phyloP scores from a whole-genome alignment of 805 yeast species.

The Yarrowia alimentaria region DNA sequence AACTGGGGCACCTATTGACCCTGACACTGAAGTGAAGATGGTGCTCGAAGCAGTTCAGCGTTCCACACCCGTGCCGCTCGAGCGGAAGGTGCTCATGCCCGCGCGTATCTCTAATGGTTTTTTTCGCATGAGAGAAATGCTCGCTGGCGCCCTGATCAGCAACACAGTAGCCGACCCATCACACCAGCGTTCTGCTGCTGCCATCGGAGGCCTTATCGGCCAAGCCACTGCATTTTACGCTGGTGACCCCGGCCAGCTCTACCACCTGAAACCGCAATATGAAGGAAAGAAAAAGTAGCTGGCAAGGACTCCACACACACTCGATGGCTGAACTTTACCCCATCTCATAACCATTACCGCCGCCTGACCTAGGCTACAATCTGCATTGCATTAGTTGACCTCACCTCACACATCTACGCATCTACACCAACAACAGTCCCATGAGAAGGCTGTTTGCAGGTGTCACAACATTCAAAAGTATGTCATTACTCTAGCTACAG shows the following conservation, averaged over 20 bases:
- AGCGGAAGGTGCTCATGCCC: conserved; percentile 64
- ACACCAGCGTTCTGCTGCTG: conserved; percentile 10
- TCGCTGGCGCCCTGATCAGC: conserved; percentile 69
- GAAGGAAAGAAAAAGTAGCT: conserved; percentile 6
- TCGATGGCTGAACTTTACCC: too few species aligned
- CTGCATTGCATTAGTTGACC: too few species aligned
- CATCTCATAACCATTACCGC: too few species aligned
- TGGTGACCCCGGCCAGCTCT: conserved; percentile 8
- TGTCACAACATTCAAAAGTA: too few species aligned
- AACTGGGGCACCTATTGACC: conserved; percentile 52
- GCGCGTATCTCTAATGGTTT: conserved; percentile 65
- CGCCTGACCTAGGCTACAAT: too few species aligned
- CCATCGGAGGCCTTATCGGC: conserved; percentile 25
- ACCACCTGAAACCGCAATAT: conserved; percentile 19
- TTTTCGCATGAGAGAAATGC: conserved; percentile 81
- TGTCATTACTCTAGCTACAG: too few species aligned
- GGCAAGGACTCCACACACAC: too few species aligned
- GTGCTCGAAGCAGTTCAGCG: conserved; percentile 85
- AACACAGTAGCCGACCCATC: conserved; percentile 4
- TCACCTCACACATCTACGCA: too few species aligned
- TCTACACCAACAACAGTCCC: too few species aligned
- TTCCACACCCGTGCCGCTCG: conserved; percentile 76
- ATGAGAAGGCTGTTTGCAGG: too few species aligned
- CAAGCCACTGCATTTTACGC: conserved; percentile 27
- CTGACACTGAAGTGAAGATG: conserved; percentile 89